These are phyloP conservation scores for Talaromyces marneffei DNA, from an alignment of 2,329 filamentous ascomycete species.

Conservation along the genomic window DNA sequence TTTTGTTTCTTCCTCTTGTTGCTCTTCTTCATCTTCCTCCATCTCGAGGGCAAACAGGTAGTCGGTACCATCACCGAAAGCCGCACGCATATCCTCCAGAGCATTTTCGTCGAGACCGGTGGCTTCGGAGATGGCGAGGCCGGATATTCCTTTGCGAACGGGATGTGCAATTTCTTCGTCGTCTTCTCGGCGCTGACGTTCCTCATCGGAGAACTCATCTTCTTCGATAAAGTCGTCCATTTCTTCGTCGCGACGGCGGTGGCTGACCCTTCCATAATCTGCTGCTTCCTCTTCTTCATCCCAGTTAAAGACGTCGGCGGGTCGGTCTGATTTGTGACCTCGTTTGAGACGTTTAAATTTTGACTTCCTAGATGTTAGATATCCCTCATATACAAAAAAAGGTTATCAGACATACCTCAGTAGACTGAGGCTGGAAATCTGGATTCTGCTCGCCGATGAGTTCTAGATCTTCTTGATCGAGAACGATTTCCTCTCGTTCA, in stretches of 20 bases:
- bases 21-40: constrained; percentile 76
- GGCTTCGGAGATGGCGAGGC: constrained; percentile 66
- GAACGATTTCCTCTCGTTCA: constrained; percentile 72
- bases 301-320: constrained; percentile 89
- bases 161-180: constrained; percentile 85
- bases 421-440: constrained; percentile 60
- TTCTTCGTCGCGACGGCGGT: constrained; percentile 59
- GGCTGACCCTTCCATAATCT: constrained; percentile 43
- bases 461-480: constrained; percentile 95
- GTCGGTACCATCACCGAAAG: constrained; percentile 92
- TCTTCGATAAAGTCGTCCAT: constrained; percentile 97
- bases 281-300: constrained; percentile 70
- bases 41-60: constrained; percentile 91
- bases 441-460: constrained; percentile 80
- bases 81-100: constrained; percentile 90
- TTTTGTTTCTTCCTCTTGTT: constrained; percentile 71
- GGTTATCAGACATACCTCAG: constrained; percentile 57
- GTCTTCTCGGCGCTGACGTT: constrained; percentile 59
- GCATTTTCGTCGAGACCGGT: constrained; percentile 86
- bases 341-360: constrained; percentile 97
- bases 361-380: constrained; percentile 40
- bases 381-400: background rate
- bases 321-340: constrained; percentile 62
- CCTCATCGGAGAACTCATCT: constrained; percentile 83
- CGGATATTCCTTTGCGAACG: constrained; percentile 61